These are phyloP conservation scores for Acanthamoeba lenticulata DNA, from an alignment of 208 protist genomes.

Conservation along the genomic window DNA sequence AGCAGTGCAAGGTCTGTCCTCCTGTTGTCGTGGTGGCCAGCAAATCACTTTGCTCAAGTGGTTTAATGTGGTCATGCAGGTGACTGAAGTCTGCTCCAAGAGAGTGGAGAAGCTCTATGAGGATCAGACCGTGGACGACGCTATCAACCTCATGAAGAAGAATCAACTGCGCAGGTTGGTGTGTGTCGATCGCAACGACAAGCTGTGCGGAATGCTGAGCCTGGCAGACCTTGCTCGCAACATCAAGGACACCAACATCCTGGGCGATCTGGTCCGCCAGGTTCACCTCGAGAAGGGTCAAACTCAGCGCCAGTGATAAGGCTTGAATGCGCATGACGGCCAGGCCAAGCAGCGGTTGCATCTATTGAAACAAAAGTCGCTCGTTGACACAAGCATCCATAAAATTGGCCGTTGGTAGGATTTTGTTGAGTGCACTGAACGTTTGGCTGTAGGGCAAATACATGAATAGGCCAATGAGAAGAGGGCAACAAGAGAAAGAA, in stretches of 20 bases:
- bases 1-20: neutral
- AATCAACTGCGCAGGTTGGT: neutral
- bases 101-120: neutral
- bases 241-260: neutral
- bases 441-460: too few species aligned
- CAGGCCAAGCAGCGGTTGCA: too few species aligned
- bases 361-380: too few species aligned
- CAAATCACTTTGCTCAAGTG: too few species aligned
- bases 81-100: neutral
- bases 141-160: neutral
- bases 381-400: too few species aligned
- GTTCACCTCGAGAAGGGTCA: neutral
- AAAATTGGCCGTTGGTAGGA: too few species aligned
- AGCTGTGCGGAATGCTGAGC: neutral
- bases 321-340: too few species aligned
- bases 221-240: neutral
- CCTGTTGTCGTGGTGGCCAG: too few species aligned
- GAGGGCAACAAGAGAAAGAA: too few species aligned
- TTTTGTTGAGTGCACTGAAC: too few species aligned
- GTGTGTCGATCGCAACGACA: slow-evolving; percentile 8
- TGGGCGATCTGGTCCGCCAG: neutral
- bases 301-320: neutral
- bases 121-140: neutral
- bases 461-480: too few species aligned
- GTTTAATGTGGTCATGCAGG: too few species aligned